phyloP scores from a whole-genome alignment of 176 grass and related monocot species.

The Cenchrus americanus region DNA sequence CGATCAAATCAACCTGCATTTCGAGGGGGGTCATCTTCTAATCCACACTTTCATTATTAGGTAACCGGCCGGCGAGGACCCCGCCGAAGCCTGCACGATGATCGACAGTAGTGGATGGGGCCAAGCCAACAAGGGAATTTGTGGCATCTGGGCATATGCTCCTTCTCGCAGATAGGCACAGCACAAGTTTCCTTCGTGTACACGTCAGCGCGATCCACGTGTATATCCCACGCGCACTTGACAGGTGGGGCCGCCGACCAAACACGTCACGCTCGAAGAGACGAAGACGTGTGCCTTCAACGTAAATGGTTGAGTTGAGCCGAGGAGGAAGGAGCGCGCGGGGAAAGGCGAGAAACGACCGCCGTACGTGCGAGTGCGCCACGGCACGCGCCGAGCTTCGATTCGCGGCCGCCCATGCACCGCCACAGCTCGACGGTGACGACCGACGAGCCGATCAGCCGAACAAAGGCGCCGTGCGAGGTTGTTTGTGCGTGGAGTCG shows the following conservation, averaged over 20 bases:
- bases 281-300: not conserved
- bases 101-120: not conserved
- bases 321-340: not conserved
- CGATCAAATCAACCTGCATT: not conserved
- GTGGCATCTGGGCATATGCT: not conserved
- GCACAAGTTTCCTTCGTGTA: not conserved
- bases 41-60: not conserved
- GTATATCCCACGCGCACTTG: not conserved
- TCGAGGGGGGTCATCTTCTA: not conserved
- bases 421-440: not conserved
- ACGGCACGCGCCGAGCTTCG: not conserved
- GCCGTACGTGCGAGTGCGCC: not conserved
- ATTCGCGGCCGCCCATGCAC: not conserved
- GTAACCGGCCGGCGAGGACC: not conserved
- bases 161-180: not conserved
- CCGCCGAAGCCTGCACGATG: not conserved
- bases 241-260: not conserved
- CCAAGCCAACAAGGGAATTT: too few species aligned
- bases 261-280: not conserved
- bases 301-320: not conserved
- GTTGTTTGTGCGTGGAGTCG: too few species aligned
- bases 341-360: not conserved
- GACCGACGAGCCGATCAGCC: too few species aligned
- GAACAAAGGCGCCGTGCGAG: too few species aligned
- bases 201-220: slow-evolving; percentile 11